Base-by-base conservation (phyloP, 2,329 filamentous ascomycete genomes). In the Beauveria brongniartii region DNA sequence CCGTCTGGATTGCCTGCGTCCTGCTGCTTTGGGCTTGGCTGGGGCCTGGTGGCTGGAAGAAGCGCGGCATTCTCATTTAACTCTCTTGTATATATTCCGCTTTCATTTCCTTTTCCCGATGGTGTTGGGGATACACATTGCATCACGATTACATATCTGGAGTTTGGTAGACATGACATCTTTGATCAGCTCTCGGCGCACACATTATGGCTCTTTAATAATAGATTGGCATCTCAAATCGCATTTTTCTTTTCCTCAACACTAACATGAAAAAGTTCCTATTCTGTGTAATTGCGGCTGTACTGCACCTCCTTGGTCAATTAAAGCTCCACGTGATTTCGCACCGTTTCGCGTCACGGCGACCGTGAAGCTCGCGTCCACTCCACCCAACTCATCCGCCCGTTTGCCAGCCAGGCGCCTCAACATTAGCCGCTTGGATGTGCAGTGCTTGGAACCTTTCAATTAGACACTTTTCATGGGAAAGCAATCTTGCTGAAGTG, bases 1-100 rank as follows among this genome's bases (percentile, higher is more conserved):
- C 88, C 64, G 88, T 95, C 0, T 92, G 89, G 86, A 66, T 90
- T 43, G 92, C 91, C 0, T 87, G 89, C 68, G 79, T 77, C 3
- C 74, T 91, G 67, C 88, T 93, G 75, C 65, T 87, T 18, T 88
- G 84, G 80, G 92, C 92, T 7, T 97, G 92, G 92, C 88, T 88
- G 72, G 90, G 90, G 1, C 82, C 76, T 61, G 80, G 81, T 24
- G 89, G 90, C 0, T 97, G 92, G 92, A 82, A 81, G 64, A 82
- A 82, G 68, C 82, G 90, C 62, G 90, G 90, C 0, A 85, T 97
- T 70, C 82, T 91, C 20, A 82, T 85, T 55, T 81, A 72, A 63
- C 18, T 6, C 41, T 40, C n/a, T 43, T 54, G 48, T 37, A 54
- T 30, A 60, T 30, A 55, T 50, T 14, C 22, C 10, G 28, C 44